Percentiles rank a stretch among this genome's conserved stretches.
Evolutionary conservation across 2,329 filamentous ascomycete genomes (phyloP).

Genomic region (Tolypocladium ophioglossoides): DNA sequence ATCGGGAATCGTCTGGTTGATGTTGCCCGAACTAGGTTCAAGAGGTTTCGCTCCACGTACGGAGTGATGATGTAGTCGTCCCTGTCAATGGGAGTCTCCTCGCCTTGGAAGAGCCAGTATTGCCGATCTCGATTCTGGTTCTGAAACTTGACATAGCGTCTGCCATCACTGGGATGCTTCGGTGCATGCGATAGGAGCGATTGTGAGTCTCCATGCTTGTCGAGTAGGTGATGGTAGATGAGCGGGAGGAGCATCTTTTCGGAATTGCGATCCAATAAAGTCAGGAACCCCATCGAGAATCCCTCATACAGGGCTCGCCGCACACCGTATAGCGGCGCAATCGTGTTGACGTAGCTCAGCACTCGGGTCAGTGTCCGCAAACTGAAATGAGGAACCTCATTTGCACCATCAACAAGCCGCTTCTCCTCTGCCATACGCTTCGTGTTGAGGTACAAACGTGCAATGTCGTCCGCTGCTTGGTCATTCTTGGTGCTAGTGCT

Average conservation of each 20-base stretch:
- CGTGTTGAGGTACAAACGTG: conserved; percentile 77
- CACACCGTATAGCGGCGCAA: conserved; percentile 73
- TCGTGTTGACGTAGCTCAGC: conserved; percentile 76
- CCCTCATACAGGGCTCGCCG: conserved; percentile 85
- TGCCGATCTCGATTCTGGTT: conserved; percentile 56
- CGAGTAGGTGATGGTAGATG: conserved; percentile 71
- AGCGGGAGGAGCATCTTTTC: conserved; percentile 69
- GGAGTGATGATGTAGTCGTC: conserved; percentile 92
- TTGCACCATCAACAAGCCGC: conserved; percentile 77
- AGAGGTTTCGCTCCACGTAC: conserved; percentile 87
- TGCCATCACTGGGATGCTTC: conserved; percentile 64
- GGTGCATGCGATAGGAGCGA: conserved; percentile 71
- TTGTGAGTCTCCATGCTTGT: conserved; percentile 53
- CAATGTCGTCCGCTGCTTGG: conserved; percentile 68
- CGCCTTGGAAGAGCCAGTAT: conserved; percentile 81
- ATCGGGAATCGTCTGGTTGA: conserved; percentile 90
- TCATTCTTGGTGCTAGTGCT: conserved; percentile 60
- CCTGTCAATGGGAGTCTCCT: conserved; percentile 52
- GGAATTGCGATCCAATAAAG: conserved; percentile 72
- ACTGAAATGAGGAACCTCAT: conserved; percentile 95
- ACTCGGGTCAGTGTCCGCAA: conserved; percentile 87
- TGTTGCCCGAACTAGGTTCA: conserved; percentile 87
- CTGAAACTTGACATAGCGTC: conserved; percentile 68
- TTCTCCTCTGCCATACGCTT: conserved; percentile 74
- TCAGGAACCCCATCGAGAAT: conserved; percentile 96